These are phyloP conservation scores for Curvularia spicifera DNA, from an alignment of 2,329 filamentous ascomycete genomes.

Conservation along the genomic window DNA sequence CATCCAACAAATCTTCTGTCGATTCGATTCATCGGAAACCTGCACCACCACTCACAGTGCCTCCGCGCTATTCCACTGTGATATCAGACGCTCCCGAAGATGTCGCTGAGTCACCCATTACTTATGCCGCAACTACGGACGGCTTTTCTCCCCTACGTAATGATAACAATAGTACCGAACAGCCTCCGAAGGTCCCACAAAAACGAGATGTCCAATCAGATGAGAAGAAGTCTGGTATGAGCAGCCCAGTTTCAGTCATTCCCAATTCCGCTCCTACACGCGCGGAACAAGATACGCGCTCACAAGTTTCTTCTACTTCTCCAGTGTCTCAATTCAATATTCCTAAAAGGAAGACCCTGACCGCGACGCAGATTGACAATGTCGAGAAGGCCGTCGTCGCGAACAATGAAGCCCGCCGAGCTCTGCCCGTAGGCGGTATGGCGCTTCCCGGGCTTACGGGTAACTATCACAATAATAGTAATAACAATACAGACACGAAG, in stretches of 20 bases:
- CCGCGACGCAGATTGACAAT: constrained; percentile 51
- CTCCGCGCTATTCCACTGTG: constrained; percentile 54
- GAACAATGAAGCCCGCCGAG: constrained; percentile 23
- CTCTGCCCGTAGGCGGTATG: constrained; percentile 24
- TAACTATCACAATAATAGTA: constrained; percentile 12
- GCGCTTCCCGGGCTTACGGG: constrained; percentile 28
- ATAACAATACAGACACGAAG: constrained; percentile 14
- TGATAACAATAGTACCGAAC: constrained; percentile 17
- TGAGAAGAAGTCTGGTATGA: constrained; percentile 50
- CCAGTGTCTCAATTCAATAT: constrained; percentile 48
- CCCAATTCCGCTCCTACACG: constrained; percentile 26
- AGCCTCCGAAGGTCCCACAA: constrained; percentile 21
- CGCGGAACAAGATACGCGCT: constrained; percentile 15
- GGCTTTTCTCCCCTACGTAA: constrained; percentile 46
- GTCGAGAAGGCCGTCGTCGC: constrained; percentile 36
- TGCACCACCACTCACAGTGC: constrained; percentile 50
- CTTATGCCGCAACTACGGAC: constrained; percentile 49
- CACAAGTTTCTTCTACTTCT: constrained; percentile 26
- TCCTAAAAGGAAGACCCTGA: constrained; percentile 55
- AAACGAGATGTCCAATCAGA: constrained; percentile 32
- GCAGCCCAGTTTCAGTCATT: constrained; percentile 29
- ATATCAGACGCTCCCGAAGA: constrained; percentile 49
- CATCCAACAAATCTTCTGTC: constrained; percentile 36
- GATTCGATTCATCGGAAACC: constrained; percentile 51
- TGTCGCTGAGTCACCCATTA: constrained; percentile 49